These are phyloP conservation scores for Fraxinus angustifolia DNA, from an alignment of 305 asterid species.

Conservation along the genomic window DNA sequence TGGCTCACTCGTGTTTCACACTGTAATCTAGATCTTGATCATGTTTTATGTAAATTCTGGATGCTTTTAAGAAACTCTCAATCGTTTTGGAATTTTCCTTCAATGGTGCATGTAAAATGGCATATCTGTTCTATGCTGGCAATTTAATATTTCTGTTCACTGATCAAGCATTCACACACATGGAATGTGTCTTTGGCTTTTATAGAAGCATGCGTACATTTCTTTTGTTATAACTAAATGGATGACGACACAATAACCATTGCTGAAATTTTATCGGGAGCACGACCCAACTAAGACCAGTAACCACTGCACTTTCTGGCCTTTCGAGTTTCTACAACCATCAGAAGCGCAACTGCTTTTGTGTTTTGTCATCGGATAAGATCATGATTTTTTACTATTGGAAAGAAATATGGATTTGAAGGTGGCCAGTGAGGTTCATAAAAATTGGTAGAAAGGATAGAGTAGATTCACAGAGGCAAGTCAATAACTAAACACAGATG, in stretches of 20 bases:
- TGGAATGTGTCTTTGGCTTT: neutral
- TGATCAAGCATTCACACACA: neutral
- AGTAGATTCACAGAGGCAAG: neutral
- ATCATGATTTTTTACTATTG: neutral
- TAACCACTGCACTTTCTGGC: neutral
- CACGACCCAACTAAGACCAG: neutral
- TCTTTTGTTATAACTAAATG: neutral
- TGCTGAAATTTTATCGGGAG: neutral
- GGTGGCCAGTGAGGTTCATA: neutral
- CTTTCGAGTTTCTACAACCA: neutral
- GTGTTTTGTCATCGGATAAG: neutral
- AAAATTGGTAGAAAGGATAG: neutral
- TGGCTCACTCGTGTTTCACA: constrained; percentile 16
- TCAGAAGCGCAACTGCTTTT: neutral
- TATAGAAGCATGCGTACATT: neutral
- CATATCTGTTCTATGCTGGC: neutral
- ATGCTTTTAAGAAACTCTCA: constrained; percentile 23
- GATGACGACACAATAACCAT: neutral
- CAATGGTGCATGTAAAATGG: neutral
- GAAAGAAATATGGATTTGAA: neutral
- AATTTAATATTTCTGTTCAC: neutral
- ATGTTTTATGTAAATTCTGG: constrained; percentile 18
- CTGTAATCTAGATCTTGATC: neutral
- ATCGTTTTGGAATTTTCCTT: constrained; percentile 31
- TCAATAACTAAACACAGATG: constrained; percentile 25